A percentile compares a stretch with the other conserved stretches of the same genome.
phyloP scores from a whole-genome alignment of 1,284 basidiomycete genomes.

The Heterobasidion occidentale region DNA sequence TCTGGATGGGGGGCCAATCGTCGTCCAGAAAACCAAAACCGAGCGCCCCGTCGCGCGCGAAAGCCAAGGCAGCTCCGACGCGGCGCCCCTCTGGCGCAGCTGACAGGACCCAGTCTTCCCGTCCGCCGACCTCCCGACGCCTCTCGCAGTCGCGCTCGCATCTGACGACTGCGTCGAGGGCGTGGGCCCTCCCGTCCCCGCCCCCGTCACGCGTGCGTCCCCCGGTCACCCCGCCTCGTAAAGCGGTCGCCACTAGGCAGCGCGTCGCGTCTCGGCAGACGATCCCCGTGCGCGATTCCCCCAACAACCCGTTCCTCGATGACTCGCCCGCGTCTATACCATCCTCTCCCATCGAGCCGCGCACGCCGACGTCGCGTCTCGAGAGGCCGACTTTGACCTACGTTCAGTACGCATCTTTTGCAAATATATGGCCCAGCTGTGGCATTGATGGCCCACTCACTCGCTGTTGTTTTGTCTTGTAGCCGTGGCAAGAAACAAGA shows the following conservation, averaged over 20 bases:
- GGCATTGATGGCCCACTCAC: not conserved
- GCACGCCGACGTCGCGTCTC: conserved; percentile 15
- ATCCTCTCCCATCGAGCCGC: conserved; percentile 16
- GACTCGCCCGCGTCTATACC: conserved; percentile 8
- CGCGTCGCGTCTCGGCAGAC: conserved; percentile 1
- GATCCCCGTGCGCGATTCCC: conserved; percentile 39
- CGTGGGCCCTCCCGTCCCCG: conserved; percentile 22
- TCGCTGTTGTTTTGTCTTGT: conserved; percentile 3
- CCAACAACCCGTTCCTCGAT: conserved; percentile 43
- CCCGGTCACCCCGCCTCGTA: conserved; percentile 6
- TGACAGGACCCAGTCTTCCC: conserved; percentile 9
- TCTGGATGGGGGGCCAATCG: conserved; percentile 19
- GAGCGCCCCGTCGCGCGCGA: not conserved
- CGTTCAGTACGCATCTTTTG: conserved; percentile 46
- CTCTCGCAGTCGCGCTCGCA: conserved; percentile 14
- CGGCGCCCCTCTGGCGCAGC: conserved; percentile 11
- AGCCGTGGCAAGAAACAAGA: conserved; percentile 47
- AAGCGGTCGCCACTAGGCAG: conserved; percentile 12
- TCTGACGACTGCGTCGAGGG: conserved; percentile 13
- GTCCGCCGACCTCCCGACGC: conserved; percentile 18
- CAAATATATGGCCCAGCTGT: not conserved
- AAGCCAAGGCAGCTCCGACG: conserved; percentile 3
- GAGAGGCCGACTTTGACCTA: conserved; percentile 46
- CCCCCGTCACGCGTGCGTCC: conserved; percentile 25
- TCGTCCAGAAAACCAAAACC: conserved; percentile 4